A percentile compares a stretch with the other conserved stretches of the same genome.
phyloP scores from a whole-genome alignment of 495 filamentous ascomycete genomes.

The Polyplosphaeria fusca region DNA sequence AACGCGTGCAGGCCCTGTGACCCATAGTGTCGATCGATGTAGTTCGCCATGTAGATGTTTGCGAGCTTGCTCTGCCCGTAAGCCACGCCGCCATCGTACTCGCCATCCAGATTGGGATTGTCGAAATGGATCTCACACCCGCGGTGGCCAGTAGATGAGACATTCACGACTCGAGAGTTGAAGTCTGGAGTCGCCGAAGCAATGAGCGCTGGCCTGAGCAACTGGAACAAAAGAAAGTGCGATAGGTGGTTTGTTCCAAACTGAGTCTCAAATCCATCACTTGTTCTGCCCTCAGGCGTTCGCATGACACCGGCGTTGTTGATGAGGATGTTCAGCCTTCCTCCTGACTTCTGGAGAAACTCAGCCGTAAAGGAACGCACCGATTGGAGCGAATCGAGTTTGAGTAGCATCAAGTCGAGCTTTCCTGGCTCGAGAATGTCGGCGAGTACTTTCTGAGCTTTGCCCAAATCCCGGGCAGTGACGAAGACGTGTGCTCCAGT shows the following conservation, averaged over 20 bases:
- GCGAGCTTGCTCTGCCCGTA: constrained; percentile 21
- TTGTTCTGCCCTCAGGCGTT: constrained; percentile 11
- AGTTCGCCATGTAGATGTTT: constrained; percentile 29
- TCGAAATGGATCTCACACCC: constrained; percentile 15
- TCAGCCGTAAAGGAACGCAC: constrained; percentile 45
- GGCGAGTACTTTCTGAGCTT: constrained; percentile 32
- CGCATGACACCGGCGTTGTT: constrained; percentile 26
- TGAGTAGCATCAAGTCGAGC: constrained; percentile 41
- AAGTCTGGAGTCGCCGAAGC: constrained; percentile 10
- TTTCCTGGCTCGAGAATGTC: constrained; percentile 20
- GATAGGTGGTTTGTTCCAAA: constrained; percentile 33
- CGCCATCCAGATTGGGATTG: constrained; percentile 13
- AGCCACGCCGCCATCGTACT: neutral
- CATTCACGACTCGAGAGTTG: constrained; percentile 26
- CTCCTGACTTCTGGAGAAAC: constrained; percentile 36
- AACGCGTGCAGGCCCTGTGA: constrained; percentile 5
- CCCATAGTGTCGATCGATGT: constrained; percentile 12
- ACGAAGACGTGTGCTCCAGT: constrained; percentile 49
- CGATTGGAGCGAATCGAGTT: constrained; percentile 44
- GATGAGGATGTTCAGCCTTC: constrained; percentile 10
- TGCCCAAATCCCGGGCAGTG: constrained; percentile 43
- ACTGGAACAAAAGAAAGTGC: constrained; percentile 28
- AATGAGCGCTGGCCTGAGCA: constrained; percentile 18
- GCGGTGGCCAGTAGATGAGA: constrained; percentile 21
- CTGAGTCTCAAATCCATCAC: constrained; percentile 29